Conservation (phyloP, 257 asterid genomes). For the Lavandula angustifolia region DNA sequence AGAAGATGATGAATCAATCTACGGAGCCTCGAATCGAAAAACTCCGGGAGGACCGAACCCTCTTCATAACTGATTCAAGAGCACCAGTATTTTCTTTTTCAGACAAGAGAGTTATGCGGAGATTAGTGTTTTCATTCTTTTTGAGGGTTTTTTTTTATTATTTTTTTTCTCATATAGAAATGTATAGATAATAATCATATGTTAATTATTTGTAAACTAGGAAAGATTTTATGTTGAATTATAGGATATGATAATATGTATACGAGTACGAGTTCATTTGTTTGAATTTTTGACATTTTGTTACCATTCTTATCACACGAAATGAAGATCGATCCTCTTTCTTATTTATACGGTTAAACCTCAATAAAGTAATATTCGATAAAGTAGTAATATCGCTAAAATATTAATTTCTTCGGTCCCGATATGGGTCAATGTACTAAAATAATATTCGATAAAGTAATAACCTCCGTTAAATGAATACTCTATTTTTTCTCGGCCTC, state of each 20-base stretch:
- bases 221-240: constrained; percentile 11
- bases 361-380: too few relatives aligned
- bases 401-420: too few relatives aligned
- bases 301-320: constrained; percentile 5
- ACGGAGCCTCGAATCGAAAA: constrained; percentile 40
- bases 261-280: constrained; percentile 20
- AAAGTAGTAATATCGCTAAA: too few relatives aligned
- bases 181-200: constrained; percentile 29
- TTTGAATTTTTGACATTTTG: constrained; percentile 4
- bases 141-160: neutral
- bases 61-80: constrained; percentile 45
- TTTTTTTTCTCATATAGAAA: constrained; percentile 20
- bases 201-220: constrained; percentile 5
- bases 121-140: constrained; percentile 22
- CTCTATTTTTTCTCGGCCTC: too few relatives aligned
- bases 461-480: too few relatives aligned
- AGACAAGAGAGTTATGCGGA: constrained; percentile 37
- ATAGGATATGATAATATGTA: neutral
- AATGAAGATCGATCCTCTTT: too few relatives aligned
- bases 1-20: constrained; percentile 26
- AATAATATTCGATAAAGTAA: too few relatives aligned
- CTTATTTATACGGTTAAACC: neutral
- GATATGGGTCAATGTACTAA: too few relatives aligned
- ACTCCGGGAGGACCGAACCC: constrained; percentile 69
- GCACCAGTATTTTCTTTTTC: neutral